phyloP scores from a whole-genome alignment of 164 flowering plant genomes.

The Tinospora cordifolia region DNA sequence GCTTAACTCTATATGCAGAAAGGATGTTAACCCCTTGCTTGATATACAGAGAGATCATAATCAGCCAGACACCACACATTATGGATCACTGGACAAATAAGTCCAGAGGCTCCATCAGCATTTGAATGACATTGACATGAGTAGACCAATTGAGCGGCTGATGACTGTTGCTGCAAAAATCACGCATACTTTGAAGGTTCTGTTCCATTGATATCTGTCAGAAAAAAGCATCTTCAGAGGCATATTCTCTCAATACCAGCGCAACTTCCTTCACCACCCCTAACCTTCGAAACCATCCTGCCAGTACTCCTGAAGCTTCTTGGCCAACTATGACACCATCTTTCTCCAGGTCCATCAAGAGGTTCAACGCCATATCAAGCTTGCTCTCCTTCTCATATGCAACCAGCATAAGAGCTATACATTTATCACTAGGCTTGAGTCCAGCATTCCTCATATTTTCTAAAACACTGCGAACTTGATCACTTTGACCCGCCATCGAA shows the following conservation, averaged over 20 bases:
- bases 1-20: not conserved
- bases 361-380: conserved; percentile 49
- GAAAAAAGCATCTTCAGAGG: conserved; percentile 13
- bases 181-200: not conserved
- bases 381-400: conserved; percentile 63
- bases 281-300: conserved; percentile 57
- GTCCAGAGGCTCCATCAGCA: too few species aligned
- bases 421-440: conserved; percentile 64
- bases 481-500: conserved; percentile 42
- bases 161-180: not conserved
- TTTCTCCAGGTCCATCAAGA: conserved; percentile 57
- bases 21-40: not conserved
- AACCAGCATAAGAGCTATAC: conserved; percentile 54
- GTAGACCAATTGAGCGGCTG: not conserved
- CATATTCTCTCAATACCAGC: conserved; percentile 51
- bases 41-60: not conserved
- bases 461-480: conserved; percentile 50
- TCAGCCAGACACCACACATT: not conserved
- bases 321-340: conserved; percentile 49
- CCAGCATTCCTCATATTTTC: conserved; percentile 65
- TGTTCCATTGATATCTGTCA: not conserved
- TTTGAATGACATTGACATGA: not conserved
- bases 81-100: not conserved
- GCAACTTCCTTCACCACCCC: conserved; percentile 76
- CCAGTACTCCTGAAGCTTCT: conserved; percentile 60